Percentiles rank a stretch among this genome's conserved stretches.
These are phyloP conservation scores for Penicillium desertorum DNA, from an alignment of 495 filamentous ascomycete species.

Conservation along the genomic window DNA sequence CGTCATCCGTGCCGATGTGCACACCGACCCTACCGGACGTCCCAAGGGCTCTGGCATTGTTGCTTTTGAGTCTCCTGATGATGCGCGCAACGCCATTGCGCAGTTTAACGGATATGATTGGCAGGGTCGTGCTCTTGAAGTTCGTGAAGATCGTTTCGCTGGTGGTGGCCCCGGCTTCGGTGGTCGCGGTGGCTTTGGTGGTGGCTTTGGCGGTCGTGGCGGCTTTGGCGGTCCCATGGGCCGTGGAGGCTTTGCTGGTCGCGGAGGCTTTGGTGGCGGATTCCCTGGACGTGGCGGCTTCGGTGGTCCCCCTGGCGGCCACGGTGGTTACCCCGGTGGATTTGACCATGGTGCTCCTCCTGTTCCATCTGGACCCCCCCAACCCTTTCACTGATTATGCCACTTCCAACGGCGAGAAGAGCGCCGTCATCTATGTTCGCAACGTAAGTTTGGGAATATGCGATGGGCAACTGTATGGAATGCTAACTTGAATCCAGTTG, in stretches of 20 bases:
- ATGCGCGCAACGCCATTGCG: constrained; percentile 90
- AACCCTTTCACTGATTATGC: constrained; percentile 96
- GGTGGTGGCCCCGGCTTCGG: constrained; percentile 51
- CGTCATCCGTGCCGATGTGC: constrained; percentile 94
- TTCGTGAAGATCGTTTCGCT: constrained; percentile 95
- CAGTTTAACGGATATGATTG: constrained; percentile 99
- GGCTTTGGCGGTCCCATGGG: constrained; percentile 30
- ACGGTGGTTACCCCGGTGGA: constrained; percentile 39
- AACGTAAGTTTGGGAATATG: constrained; percentile 66
- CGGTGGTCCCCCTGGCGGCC: constrained; percentile 27
- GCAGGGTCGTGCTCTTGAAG: constrained; percentile 91
- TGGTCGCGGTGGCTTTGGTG: constrained; percentile 49
- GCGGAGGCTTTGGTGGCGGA: constrained; percentile 42
- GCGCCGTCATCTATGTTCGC: constrained; percentile 87
- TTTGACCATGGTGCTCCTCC: constrained; percentile 45
- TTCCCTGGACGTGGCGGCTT: constrained; percentile 34
- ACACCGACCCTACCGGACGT: constrained; percentile 85
- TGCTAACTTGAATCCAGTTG: constrained; percentile 55
- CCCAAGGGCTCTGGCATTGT: constrained; percentile 96
- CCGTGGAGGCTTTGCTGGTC: constrained; percentile 26
- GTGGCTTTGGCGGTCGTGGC: constrained; percentile 51
- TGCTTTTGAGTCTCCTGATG: constrained; percentile 89
- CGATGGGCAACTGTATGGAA: neutral
- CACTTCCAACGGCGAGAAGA: constrained; percentile 80
- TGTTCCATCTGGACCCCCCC: constrained; percentile 54